Base-by-base conservation (phyloP, 1,284 basidiomycete genomes). In the Tilletia horrida region DNA sequence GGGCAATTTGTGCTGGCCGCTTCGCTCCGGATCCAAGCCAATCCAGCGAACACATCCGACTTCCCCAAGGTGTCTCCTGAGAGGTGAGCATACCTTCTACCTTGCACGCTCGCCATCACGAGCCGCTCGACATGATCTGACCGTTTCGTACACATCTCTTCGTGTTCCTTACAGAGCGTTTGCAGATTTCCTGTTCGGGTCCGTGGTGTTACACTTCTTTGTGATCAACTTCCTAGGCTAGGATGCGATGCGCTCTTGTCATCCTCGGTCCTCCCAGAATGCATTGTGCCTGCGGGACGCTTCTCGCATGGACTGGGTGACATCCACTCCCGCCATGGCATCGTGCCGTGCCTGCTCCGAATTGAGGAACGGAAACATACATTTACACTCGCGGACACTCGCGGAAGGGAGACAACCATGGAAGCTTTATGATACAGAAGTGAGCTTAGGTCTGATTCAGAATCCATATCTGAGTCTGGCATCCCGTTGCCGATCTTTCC, bases 1-100 rank as follows among this genome's bases (percentile, higher is more conserved):
- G 95, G 95, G 31, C 96, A 99, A 82, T 99, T 99, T 82, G 93
- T 97, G 63, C 86, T 99, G 69, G 88, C 92, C 16, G 93, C 94
- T 21, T 93, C 92, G 25, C 84, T 99, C 67, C 88, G 95, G 52
- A 88, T 90, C 8, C 95, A 99, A 84, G 90, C 94, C 66, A 92
- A 97, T 82, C 91, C 91, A 11, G 86, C 88, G 67, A 94, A 92
- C 83, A 86, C 87, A 48, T 57, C 70, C 47, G 71, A 65, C n/a
- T 72, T 74, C 69, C 67, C 76, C 8, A 74, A 71, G 23, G 89
- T 97, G n/a, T 94, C 93, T 1, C 92, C 92, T 76, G 93, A 97
- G 84, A 86, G 95, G 95, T 95, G 76, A 70, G 86, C 67, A 35
- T 11, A 40, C 35, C n/a, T n/a, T n/a, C n/a, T n/a, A 25, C 16